phyloP scores from a whole-genome alignment of 768 basidiomycete genomes.

The Hericium coralloides region DNA sequence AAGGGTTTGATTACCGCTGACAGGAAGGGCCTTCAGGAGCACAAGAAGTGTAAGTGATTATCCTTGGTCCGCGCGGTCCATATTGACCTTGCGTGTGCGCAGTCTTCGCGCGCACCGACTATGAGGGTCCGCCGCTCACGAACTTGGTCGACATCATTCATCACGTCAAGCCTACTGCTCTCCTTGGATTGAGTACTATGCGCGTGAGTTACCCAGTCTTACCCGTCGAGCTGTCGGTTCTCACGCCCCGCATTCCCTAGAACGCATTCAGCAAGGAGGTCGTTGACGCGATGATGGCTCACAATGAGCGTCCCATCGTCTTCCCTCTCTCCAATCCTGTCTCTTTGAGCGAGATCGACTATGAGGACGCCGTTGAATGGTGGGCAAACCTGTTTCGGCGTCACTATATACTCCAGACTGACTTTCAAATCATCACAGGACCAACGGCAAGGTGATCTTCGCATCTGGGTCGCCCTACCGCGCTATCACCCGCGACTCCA shows the following conservation, averaged over 20 bases:
- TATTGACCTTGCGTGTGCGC: constrained; percentile 4
- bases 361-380: constrained; percentile 61
- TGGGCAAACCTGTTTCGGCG: constrained; percentile 25
- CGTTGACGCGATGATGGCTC: constrained; percentile 67
- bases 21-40: constrained; percentile 64
- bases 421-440: constrained; percentile 1
- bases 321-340: constrained; percentile 92
- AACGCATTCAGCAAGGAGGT: constrained; percentile 71
- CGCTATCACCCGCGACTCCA: constrained; percentile 45
- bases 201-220: constrained; percentile 30
- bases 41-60: constrained; percentile 63
- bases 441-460: constrained; percentile 67
- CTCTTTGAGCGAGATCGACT: constrained; percentile 72
- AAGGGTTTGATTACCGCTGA: constrained; percentile 76
- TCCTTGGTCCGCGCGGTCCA: not conserved
- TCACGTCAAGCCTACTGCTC: constrained; percentile 78
- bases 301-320: constrained; percentile 81
- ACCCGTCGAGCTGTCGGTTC: not conserved
- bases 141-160: constrained; percentile 72
- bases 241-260: constrained; percentile 21
- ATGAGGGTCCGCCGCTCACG: constrained; percentile 68
- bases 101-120: constrained; percentile 82
- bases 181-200: constrained; percentile 82
- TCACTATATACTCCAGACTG: not conserved
- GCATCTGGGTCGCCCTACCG: constrained; percentile 87